These are phyloP conservation scores for Cicer chorassanicum DNA, from an alignment of 306 rosid genomes.

Conservation along the genomic window DNA sequence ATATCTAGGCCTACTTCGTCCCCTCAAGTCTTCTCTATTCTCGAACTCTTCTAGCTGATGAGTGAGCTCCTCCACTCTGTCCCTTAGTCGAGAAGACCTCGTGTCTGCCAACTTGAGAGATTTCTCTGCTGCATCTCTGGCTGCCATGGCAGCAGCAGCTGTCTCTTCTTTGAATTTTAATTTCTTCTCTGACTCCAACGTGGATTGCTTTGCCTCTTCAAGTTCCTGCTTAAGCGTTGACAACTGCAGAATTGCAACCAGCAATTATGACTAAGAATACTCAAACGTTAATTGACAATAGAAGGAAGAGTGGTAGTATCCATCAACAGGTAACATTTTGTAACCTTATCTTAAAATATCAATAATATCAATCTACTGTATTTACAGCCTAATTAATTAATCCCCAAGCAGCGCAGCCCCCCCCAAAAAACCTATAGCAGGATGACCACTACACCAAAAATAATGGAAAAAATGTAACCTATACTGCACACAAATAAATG, in stretches of 20 bases:
- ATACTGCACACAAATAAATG: not conserved
- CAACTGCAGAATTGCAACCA: constrained; percentile 67
- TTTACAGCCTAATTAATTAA: constrained; percentile 24
- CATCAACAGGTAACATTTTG: constrained; percentile 12
- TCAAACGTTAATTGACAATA: constrained; percentile 26
- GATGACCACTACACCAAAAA: not conserved
- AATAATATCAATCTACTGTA: constrained; percentile 27
- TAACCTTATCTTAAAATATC: constrained; percentile 26
- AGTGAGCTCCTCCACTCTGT: constrained; percentile 90
- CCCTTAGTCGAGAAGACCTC: constrained; percentile 91
- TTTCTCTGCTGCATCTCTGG: constrained; percentile 99
- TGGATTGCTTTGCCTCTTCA: constrained; percentile 83
- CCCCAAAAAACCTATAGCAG: not conserved
- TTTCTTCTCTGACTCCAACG: constrained; percentile 81
- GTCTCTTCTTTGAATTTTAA: constrained; percentile 97
- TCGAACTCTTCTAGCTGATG: constrained; percentile 88
- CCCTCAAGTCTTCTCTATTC: constrained; percentile 71
- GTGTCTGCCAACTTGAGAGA: constrained; percentile 83
- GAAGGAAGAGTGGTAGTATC: not conserved
- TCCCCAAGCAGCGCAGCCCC: not conserved
- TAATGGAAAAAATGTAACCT: constrained; percentile 11
- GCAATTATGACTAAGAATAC: constrained; percentile 34
- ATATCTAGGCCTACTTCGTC: constrained; percentile 75
- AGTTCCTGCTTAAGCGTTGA: constrained; percentile 76
- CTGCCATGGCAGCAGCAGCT: constrained; percentile 96